phyloP scores from a whole-genome alignment of 2,329 filamentous ascomycete species.

The Verticillium nonalfalfae region DNA sequence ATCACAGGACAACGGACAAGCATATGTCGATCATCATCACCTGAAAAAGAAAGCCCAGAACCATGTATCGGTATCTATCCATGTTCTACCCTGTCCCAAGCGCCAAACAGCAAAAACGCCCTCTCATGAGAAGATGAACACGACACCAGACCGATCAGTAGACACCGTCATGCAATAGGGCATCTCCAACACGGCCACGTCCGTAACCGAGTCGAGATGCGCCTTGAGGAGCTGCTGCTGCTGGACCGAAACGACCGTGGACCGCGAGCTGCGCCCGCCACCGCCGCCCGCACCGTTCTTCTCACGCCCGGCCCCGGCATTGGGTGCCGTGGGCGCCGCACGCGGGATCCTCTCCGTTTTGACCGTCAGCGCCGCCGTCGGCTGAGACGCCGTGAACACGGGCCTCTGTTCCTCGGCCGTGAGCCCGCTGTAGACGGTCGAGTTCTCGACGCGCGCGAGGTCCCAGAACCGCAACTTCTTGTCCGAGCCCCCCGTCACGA shows the following conservation, averaged over 20 bases:
- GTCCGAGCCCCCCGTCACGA: constrained; percentile 83
- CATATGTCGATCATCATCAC: background rate
- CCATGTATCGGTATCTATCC: constrained; percentile 7
- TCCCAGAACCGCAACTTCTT: constrained; percentile 95
- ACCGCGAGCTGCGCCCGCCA: constrained; percentile 52
- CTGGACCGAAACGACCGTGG: constrained; percentile 80
- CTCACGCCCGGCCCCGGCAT: constrained; percentile 19
- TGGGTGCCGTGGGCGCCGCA: constrained; percentile 23
- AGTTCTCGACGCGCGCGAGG: constrained; percentile 68
- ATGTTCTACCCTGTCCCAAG: background rate
- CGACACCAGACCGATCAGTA: constrained; percentile 80
- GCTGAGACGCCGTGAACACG: constrained; percentile 61
- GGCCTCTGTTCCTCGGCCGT: constrained; percentile 64
- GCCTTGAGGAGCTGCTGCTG: constrained; percentile 81
- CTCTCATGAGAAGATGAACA: constrained; percentile 63
- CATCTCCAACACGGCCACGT: constrained; percentile 80
- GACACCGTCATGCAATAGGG: constrained; percentile 93
- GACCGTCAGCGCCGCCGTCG: constrained; percentile 55
- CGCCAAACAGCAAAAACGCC: background rate
- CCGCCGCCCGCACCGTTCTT: constrained; percentile 16
- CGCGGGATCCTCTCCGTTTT: constrained; percentile 56
- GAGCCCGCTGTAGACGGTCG: constrained; percentile 73
- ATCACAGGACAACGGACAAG: too few species aligned
- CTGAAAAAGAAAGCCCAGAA: background rate
- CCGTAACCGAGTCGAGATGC: constrained; percentile 81